A percentile compares a stretch with the other conserved stretches of the same genome.
phyloP scores from a whole-genome alignment of 2,329 filamentous ascomycete genomes.

The Cladorrhinum sp. region DNA sequence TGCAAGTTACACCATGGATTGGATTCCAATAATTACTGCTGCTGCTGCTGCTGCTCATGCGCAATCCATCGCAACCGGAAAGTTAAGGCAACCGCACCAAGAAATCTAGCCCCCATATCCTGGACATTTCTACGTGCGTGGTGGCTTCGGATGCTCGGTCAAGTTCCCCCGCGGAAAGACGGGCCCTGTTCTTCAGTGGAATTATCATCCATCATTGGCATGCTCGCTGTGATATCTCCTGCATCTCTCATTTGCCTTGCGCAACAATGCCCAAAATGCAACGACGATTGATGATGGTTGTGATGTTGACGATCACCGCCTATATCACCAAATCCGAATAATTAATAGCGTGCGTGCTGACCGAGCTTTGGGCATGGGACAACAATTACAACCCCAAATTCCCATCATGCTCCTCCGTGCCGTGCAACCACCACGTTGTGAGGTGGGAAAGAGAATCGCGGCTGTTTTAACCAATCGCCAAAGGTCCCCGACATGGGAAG shows the following conservation, averaged over 20 bases:
- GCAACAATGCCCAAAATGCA: background rate
- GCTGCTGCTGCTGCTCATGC: too few relatives aligned
- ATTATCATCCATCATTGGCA: too few relatives aligned
- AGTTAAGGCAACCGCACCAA: background rate
- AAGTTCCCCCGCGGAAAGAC: background rate
- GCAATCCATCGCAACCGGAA: background rate
- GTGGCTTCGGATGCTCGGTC: background rate
- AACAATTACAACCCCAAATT: background rate
- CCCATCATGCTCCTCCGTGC: slow-evolving; percentile 6
- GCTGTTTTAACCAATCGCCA: slow-evolving; percentile 16
- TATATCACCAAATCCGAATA: background rate
- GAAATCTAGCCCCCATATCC: background rate
- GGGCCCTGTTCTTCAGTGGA: background rate
- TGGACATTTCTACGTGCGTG: too few relatives aligned
- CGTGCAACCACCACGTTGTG: slow-evolving; percentile 11
- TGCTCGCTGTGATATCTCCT: background rate
- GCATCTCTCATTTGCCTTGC: background rate
- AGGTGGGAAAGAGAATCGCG: slow-evolving; percentile 10
- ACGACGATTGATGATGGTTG: too few relatives aligned
- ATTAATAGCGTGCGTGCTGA: slow-evolving; percentile 2
- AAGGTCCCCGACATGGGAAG: background rate
- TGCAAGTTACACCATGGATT: too few relatives aligned
- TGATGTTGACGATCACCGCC: background rate
- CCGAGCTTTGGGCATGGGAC: background rate
- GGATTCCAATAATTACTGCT: too few relatives aligned